Base-by-base conservation (phyloP, 2,329 filamentous ascomycete species). In the Albophoma yamanashiensis region DNA sequence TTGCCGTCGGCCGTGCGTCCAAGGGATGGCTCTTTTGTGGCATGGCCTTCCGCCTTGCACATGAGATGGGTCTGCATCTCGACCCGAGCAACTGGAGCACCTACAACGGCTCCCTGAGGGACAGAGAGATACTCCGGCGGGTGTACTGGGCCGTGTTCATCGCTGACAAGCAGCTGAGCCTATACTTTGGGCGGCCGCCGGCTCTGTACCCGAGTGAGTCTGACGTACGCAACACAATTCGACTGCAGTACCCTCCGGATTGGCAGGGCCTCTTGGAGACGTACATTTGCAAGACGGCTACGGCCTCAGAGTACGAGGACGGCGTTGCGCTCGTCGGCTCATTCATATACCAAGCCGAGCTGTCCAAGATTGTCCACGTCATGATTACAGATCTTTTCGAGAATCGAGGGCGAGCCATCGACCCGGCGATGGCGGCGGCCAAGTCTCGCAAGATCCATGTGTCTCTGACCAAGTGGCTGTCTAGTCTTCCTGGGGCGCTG, bases 11-110 rank as follows among this genome's bases (percentile, higher is more conserved):
- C 0, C 73, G 75, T n/a, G 68, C 73, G 2, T 80, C 78, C 22
- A 81, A 79, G 58, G 78, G 79, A 15, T 81, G 79, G 79, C 67
- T 81, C 1, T 80, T 78, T 58, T 79, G 77, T 36, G 78, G 78
- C 55, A 80, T 81, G 78, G 78, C 78, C 11, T 81, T 79, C 62
- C 74, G 79, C 5, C 70, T 81, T 17, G 75, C 78, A 0, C 78
- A 80, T 57, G 79, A 79, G 63, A 81, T 81, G 79, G 79, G 79
- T 1, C 70, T 81, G 20, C 79, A 81, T 63, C 71, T 81, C 0
- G 79, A 81, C 57, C 79, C 79, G 0, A 78, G 72, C 57, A 80
- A 81, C 63, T 81, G 78, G 79, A 73, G 75, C 53, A 70, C 71
- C 27, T 70, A 73, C 9, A 68, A 69, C 6, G 75, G 78, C 43